Evolutionary conservation across 2,329 filamentous ascomycete genomes (phyloP), one percentile per base, ranked within the genome.

Genomic region (Alternaria postmessia): DNA sequence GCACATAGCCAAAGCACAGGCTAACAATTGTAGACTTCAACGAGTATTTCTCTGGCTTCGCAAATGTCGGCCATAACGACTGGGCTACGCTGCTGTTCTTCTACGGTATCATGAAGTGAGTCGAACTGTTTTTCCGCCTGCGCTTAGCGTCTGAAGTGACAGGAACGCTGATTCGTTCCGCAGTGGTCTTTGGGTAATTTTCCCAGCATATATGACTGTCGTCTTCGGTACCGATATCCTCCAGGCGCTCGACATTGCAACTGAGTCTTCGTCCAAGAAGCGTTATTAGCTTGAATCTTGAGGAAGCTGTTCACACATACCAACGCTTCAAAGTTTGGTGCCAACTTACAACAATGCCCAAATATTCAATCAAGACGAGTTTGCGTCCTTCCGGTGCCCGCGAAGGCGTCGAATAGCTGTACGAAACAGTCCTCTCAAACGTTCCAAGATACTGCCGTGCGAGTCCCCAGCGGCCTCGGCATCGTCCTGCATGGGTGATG

Each of bases 61-160:
- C 81, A 5, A 86, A 88, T 62, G 84, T 89, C 55, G 85, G 86
- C 3, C 89, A 91, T 70, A 91, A 91, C 62, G 81, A 82, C 59
- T 66, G 80, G 39, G 64, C 73, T 3, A 82, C 82, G 11, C 69
- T 91, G 42, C 66, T 89, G 11, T 79, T 86, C 32, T 76, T 89
- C 24, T 92, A 88, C 83, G 85, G 88, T 30, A 78, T 91, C 62
- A 88, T 89, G 32, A 91, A 91, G 87, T 89, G 78, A 81, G 86
- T 80, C 18, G 5, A 36, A 2, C 7, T 14, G 8, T 14, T 36
- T 12, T 39, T 38, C 26, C 16, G 22, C 57, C 5, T 20, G 22
- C 28, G 2, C 16, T 14, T 11, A 24, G 34, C 42, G 1, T 11
- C 36, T 18, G 16, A 22, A 47, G 12, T 44, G 44, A 39, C 7